Base-by-base conservation (phyloP, 345 rosid species). In the Salix koriyanagi region DNA sequence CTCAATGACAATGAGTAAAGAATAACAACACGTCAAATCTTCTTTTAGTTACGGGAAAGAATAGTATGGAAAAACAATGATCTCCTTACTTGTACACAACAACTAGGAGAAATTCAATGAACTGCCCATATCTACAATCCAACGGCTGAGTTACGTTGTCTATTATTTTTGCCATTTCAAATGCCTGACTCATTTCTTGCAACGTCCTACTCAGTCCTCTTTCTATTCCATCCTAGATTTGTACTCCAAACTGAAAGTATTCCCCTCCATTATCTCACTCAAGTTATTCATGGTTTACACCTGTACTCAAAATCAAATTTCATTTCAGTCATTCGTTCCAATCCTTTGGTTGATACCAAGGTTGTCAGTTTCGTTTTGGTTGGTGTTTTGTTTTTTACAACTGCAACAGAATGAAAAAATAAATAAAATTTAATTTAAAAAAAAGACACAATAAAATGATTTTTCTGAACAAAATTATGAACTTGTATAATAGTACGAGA, bases 21-120 rank as follows among this genome's bases (percentile, higher is more conserved):
- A 69, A 73, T 78, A 84, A 77, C 78, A 82, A 77, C 44, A 32
- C 72, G 79, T 79, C 78, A 71, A 77, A 69, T 84, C 83, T 71
- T 52, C 50, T 8, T 26, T 23, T 9, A 7, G 15, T 26, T 2
- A 52, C 61, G n/a, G 44, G 44, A 42, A 50, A 69, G 75, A 42
- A 65, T 12, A 74, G 65, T 50, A 28, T 12, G 12, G 74, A 72
- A 78, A 75, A 82, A 14, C 48, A 37, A 50, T n/a, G 23, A 52
- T 52, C 23, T 18, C 60, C 60, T 52, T 1, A 8, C 19, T 54
- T 52, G 23, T n/a, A 54, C 60, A 19, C 60, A 18, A 23, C 60
- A 21, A 54, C 60, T 54, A 54, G 23, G 60, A 19, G 8, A 23
- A 54, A 19, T 54, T 54, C 25, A 2, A 7, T 54, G 23, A n/a